A percentile compares a stretch with the other conserved stretches of the same genome.
Conservation (phyloP, 169 alveolate species). For the Miamiensis avidus region DNA sequence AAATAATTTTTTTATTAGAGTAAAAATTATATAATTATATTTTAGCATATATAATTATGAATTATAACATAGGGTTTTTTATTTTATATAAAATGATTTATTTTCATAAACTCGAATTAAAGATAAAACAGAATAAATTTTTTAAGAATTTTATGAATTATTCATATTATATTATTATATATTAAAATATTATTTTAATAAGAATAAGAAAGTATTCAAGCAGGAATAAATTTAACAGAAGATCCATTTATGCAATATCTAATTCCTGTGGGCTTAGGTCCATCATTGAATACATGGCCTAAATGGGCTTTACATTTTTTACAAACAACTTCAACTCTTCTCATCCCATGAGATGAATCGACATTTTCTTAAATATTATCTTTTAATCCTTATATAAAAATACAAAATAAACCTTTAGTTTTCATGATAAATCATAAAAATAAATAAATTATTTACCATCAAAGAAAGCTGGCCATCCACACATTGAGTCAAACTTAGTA, state of each 20-base stretch:
- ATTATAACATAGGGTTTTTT: too few species aligned
- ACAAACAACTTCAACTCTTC: slow-evolving; percentile 69
- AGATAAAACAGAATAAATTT: too few species aligned
- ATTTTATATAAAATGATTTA: too few species aligned
- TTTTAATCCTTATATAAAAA: not conserved
- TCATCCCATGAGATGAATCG: slow-evolving; percentile 61
- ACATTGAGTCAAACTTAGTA: slow-evolving; percentile 61
- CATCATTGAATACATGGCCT: slow-evolving; percentile 75
- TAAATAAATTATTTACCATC: slow-evolving; percentile 19
- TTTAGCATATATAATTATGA: too few species aligned
- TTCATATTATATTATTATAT: too few species aligned
- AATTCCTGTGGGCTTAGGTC: slow-evolving; percentile 54
- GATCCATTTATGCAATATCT: slow-evolving; percentile 76
- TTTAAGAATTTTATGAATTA: too few species aligned
- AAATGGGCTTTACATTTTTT: slow-evolving; percentile 68
- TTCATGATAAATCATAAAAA: not conserved
- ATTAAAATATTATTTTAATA: too few species aligned
- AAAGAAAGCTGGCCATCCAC: slow-evolving; percentile 83
- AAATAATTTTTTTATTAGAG: too few species aligned
- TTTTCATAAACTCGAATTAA: too few species aligned
- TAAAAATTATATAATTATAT: too few species aligned
- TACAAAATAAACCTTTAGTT: not conserved
- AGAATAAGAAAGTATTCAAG: too few species aligned
- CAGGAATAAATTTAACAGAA: slow-evolving; percentile 43
- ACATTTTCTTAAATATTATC: slow-evolving; percentile 17